A percentile compares a stretch with the other conserved stretches of the same genome.
These are phyloP conservation scores for Globisporangium polare DNA, from an alignment of 352 stramenopile species.

Conservation along the genomic window DNA sequence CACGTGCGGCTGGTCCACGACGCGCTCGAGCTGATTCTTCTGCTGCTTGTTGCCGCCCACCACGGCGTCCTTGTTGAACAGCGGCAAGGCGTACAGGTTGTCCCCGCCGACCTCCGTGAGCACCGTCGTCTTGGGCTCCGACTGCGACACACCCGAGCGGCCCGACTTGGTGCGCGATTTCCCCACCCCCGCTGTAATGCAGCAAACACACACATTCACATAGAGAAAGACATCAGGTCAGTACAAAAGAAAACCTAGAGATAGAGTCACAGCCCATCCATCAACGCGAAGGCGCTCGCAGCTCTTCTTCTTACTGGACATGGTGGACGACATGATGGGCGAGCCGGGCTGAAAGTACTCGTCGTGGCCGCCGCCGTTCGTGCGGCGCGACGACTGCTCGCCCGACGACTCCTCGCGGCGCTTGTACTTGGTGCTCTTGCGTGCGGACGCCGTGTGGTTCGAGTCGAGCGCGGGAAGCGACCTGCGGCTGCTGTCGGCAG, in stretches of 20 bases:
- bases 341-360: slow-evolving; percentile 34
- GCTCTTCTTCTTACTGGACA: slow-evolving; percentile 13
- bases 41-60: slow-evolving; percentile 17
- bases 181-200: slow-evolving; percentile 10
- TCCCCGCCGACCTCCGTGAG: slow-evolving; percentile 59
- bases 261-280: neutral
- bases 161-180: slow-evolving; percentile 15
- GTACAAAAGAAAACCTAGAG: neutral
- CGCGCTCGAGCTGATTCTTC: slow-evolving; percentile 23
- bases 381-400: slow-evolving; percentile 6
- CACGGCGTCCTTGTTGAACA: slow-evolving; percentile 22
- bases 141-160: slow-evolving; percentile 19
- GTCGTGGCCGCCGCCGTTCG: slow-evolving; percentile 9
- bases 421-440: slow-evolving; percentile 8
- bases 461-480: slow-evolving; percentile 12
- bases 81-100: slow-evolving; percentile 32
- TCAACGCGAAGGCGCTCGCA: neutral
- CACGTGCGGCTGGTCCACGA: slow-evolving; percentile 50
- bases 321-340: slow-evolving; percentile 15
- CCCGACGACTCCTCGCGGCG: neutral
- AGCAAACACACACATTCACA: neutral
- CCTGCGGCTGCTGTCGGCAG: neutral
- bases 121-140: slow-evolving; percentile 39
- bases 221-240: neutral
- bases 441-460: neutral